Conservation (phyloP, 192 early-diverging fungal genomes). For the Glomus cerebriforme region DNA sequence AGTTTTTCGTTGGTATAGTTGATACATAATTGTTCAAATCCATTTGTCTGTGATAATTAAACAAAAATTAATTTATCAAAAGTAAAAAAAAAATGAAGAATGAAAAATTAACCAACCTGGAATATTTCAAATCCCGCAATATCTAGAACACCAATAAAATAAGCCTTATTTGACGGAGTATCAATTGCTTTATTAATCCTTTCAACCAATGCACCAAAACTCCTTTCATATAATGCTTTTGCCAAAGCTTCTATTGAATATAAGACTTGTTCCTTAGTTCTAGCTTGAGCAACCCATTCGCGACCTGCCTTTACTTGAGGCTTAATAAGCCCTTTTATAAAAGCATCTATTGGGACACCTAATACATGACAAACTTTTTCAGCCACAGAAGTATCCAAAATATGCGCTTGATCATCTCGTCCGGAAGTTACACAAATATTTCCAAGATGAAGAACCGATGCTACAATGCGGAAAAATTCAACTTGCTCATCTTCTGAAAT, state of each 20-base stretch:
- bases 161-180: slow-evolving; percentile 67
- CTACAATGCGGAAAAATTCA: slow-evolving; percentile 81
- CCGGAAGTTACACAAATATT: slow-evolving; percentile 83
- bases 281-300: slow-evolving; percentile 93
- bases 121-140: slow-evolving; percentile 99
- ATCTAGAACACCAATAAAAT: slow-evolving; percentile 97
- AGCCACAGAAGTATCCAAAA: slow-evolving; percentile 70
- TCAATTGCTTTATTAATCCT: slow-evolving; percentile 82
- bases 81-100: background rate
- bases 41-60: slow-evolving; percentile 68
- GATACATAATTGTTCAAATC: slow-evolving; percentile 99
- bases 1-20: slow-evolving; percentile 99
- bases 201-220: slow-evolving; percentile 90
- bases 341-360: slow-evolving; percentile 85
- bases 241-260: slow-evolving; percentile 91
- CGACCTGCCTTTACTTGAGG: slow-evolving; percentile 94
- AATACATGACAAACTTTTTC: slow-evolving; percentile 95
- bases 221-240: slow-evolving; percentile 91
- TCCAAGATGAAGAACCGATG: slow-evolving; percentile 89
- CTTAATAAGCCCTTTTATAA: slow-evolving; percentile 81
- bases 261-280: slow-evolving; percentile 82
- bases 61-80: background rate
- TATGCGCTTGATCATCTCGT: slow-evolving; percentile 84
- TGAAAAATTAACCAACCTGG: slow-evolving; percentile 61
- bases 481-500: slow-evolving; percentile 75